Evolutionary conservation across 2,329 filamentous ascomycete species (phyloP).

Genomic region (Trichophyton simii): DNA sequence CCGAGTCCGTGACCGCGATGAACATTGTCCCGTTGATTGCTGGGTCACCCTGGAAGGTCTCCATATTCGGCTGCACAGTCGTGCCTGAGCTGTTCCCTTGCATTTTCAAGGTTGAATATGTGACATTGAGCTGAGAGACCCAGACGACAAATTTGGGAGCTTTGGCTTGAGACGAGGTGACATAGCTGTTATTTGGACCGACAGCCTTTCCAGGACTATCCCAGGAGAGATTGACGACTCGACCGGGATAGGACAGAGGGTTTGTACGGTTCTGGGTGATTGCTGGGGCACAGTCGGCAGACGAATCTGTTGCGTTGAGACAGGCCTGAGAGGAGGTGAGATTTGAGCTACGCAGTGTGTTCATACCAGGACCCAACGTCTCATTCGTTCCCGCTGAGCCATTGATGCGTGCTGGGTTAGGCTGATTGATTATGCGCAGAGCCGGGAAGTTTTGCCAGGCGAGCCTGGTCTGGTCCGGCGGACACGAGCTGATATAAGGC

Average conservation of each 20-base stretch:
- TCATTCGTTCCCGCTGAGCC: conserved; percentile 45
- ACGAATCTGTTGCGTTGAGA: neutral
- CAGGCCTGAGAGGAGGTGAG: conserved; percentile 18
- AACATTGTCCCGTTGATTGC: conserved; percentile 70
- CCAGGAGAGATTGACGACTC: conserved; percentile 59
- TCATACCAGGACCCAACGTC: conserved; percentile 36
- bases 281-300: conserved; percentile 46
- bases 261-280: conserved; percentile 57
- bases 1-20: conserved; percentile 57
- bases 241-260: conserved; percentile 63
- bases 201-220: conserved; percentile 55
- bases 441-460: conserved; percentile 77
- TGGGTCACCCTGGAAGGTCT: conserved; percentile 55
- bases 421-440: conserved; percentile 59
- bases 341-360: conserved; percentile 22
- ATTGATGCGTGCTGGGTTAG: conserved; percentile 57
- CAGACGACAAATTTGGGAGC: conserved; percentile 57
- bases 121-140: conserved; percentile 65
- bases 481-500: conserved; percentile 64
- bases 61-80: conserved; percentile 50
- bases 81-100: conserved; percentile 8
- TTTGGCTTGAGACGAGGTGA: conserved; percentile 49
- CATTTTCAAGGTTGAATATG: conserved; percentile 50
- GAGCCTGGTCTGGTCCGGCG: conserved; percentile 59
- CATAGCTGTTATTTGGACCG: conserved; percentile 72